Base-by-base conservation (phyloP, 148 eudicot species). In the Amaranthus hypochondriacus region DNA sequence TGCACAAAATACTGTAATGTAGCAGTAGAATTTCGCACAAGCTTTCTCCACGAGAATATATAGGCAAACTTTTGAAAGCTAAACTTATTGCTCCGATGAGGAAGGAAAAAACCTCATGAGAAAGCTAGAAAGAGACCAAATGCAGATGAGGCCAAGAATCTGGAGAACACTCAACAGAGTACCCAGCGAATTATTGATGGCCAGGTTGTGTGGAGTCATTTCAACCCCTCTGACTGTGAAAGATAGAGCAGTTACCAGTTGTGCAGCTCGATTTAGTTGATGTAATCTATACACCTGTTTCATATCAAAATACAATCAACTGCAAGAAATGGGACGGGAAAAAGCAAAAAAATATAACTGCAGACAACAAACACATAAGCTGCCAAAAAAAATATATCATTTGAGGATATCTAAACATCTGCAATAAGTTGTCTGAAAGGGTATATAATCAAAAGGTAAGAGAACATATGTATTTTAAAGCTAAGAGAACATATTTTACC, bases 201-300 rank as follows among this genome's bases (percentile, higher is more conserved):
- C 97, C 85, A 92, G 46, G 78, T 90, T 95, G 84, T 95, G 97
- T 4, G 97, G 71, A 59, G 98, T 92, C 93, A 87, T 83, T 86
- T 94, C 98, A 4, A 90, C 93, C 78, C 96, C 98, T 86, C 90
- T 88, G 28, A 95, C 89, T 18, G 98, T 95, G 91, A 89, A 95
- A 48, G 96, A 87, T 47, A 95, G 84, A 70, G 98, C 98, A 7
- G 98, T 95, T 74, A 95, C 97, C 74, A 95, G 92, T 67, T 95
- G 98, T 47, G 97, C 92, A 58, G 98, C 98, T 83, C 98, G 87
- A 76, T 95, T 95, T 85, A 92, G 76, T 70, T 95, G 98, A 83
- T 95, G 98, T 79, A 95, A 78, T 83, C 98, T 87, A 73, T 95
- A 95, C 60, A 95, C 90, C 98, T 95, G 81, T 48, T 21, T 57